Conservation (phyloP, 2,329 filamentous ascomycete genomes). For the Amphichorda felina region DNA sequence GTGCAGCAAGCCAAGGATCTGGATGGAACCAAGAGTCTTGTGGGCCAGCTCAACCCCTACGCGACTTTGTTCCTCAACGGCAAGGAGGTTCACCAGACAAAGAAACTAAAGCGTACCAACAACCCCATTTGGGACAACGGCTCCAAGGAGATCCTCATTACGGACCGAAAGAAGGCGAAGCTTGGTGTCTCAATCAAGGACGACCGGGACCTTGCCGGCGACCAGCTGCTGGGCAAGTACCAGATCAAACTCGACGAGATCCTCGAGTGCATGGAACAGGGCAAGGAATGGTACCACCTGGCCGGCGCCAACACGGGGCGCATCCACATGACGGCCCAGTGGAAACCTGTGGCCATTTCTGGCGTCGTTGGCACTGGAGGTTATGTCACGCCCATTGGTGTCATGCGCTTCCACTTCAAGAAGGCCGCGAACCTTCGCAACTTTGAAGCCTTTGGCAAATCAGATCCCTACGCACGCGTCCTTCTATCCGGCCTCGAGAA, state of each 20-base stretch:
- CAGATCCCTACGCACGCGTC: constrained; percentile 86
- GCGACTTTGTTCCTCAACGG: constrained; percentile 80
- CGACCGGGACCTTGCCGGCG: constrained; percentile 71
- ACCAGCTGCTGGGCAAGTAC: constrained; percentile 81
- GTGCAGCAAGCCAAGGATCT: constrained; percentile 95
- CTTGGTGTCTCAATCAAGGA: constrained; percentile 92
- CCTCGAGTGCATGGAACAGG: constrained; percentile 80
- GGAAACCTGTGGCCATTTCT: constrained; percentile 86
- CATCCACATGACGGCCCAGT: constrained; percentile 82
- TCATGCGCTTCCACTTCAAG: constrained; percentile 89
- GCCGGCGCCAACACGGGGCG: constrained; percentile 70
- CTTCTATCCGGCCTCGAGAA: constrained; percentile 84
- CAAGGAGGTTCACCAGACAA: constrained; percentile 79
- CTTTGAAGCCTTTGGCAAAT: constrained; percentile 90
- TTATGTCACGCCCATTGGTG: constrained; percentile 86
- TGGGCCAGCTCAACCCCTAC: constrained; percentile 87
- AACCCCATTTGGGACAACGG: constrained; percentile 93
- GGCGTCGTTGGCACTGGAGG: constrained; percentile 74
- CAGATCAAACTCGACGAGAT: constrained; percentile 94
- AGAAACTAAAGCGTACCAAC: constrained; percentile 93
- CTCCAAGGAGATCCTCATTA: constrained; percentile 88
- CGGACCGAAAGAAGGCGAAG: constrained; percentile 81
- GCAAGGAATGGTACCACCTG: constrained; percentile 93
- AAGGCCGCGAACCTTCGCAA: constrained; percentile 76
- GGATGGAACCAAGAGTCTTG: constrained; percentile 81